Conservation (phyloP, 495 filamentous ascomycete genomes). For the Hypoxylon perforatum region DNA sequence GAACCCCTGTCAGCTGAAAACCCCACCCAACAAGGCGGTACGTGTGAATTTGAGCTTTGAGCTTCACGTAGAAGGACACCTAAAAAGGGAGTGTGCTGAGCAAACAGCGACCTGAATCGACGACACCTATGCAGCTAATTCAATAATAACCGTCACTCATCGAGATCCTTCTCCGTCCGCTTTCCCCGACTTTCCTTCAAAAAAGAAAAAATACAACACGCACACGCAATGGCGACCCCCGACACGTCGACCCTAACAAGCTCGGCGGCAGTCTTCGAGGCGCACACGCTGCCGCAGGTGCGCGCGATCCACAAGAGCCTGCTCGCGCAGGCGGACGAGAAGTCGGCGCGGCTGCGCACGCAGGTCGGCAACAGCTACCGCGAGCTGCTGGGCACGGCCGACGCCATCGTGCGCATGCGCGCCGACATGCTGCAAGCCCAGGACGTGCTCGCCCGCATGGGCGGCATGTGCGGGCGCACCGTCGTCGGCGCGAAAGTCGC, state of each 20-base stretch:
- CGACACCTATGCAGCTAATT: no score
- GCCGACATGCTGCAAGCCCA: conserved; percentile 79
- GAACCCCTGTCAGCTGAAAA: no score
- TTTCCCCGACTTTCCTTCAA: not conserved
- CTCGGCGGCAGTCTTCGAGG: conserved; percentile 81
- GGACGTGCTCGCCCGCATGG: conserved; percentile 73
- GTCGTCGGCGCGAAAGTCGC: conserved; percentile 73
- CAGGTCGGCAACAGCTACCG: conserved; percentile 95
- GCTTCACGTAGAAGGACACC: no score
- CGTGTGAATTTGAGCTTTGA: no score
- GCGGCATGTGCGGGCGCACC: conserved; percentile 78
- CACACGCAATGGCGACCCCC: conserved; percentile 47
- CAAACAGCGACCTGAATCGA: no score
- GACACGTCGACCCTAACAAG: conserved; percentile 64
- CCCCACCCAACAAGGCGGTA: no score
- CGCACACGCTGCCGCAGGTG: conserved; percentile 74
- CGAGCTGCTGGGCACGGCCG: conserved; percentile 90
- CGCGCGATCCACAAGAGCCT: conserved; percentile 66
- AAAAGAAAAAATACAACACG: no score
- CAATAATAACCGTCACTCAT: not conserved
- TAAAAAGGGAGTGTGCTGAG: no score
- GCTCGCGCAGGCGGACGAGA: conserved; percentile 72
- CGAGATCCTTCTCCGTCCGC: not conserved
- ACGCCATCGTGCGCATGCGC: conserved; percentile 91
- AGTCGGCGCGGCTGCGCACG: conserved; percentile 86